phyloP scores from a whole-genome alignment of 495 filamentous ascomycete species.

The Talaromyces stipitatus region DNA sequence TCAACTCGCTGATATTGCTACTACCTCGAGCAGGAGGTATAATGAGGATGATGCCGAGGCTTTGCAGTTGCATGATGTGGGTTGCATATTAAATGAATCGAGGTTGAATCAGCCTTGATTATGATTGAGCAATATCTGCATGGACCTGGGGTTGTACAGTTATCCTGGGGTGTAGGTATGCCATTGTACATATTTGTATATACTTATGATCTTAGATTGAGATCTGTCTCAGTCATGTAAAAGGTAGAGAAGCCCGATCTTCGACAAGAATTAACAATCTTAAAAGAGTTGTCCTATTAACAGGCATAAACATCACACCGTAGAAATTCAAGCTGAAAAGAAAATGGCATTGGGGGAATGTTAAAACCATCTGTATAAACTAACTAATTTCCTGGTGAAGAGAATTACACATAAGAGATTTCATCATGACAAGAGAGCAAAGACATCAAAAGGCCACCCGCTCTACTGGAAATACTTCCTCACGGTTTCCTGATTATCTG shows the following conservation, averaged over 20 bases:
- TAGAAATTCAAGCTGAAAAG: too few relatives aligned
- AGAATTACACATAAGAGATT: slow-evolving; percentile 2
- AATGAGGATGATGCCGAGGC: neutral
- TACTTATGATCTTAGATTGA: too few relatives aligned
- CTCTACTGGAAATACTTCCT: slow-evolving; percentile 56
- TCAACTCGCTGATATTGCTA: neutral
- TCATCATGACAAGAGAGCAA: neutral
- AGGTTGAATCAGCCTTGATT: neutral
- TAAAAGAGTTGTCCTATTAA: too few relatives aligned
- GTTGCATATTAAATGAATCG: neutral
- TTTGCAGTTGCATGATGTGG: slow-evolving; percentile 1
- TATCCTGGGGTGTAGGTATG: too few relatives aligned
- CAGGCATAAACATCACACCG: too few relatives aligned
- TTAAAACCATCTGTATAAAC: neutral
- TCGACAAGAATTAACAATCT: too few relatives aligned
- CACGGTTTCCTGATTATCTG: slow-evolving; percentile 70
- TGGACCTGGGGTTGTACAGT: too few relatives aligned
- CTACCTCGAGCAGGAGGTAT: neutral
- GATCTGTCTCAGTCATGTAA: too few relatives aligned
- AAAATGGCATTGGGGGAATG: neutral
- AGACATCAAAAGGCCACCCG: neutral
- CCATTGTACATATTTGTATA: too few relatives aligned
- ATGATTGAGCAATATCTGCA: neutral
- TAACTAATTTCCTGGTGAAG: neutral
- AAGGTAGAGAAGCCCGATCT: too few relatives aligned